These are phyloP conservation scores for Camelina sativa DNA, from an alignment of 345 rosid species.

Conservation along the genomic window DNA sequence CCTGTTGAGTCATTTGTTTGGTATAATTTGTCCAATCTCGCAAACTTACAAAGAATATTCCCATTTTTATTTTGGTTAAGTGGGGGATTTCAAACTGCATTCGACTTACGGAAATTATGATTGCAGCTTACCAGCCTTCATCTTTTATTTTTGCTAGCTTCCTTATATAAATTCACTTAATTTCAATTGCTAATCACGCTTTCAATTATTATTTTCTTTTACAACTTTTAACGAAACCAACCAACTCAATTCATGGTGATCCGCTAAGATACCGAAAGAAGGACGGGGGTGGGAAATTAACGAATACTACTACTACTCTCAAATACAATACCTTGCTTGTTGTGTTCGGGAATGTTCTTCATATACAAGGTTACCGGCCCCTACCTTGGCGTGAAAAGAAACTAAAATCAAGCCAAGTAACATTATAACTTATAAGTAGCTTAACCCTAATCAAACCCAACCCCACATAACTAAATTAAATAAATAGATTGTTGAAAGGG, in stretches of 20 bases:
- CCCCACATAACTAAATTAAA: background rate
- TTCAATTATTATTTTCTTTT: background rate
- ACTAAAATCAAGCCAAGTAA: background rate
- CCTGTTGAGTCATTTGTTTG: background rate
- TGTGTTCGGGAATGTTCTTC: background rate
- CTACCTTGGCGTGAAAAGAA: too few relatives aligned
- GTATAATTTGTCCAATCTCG: background rate
- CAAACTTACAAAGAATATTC: too few relatives aligned
- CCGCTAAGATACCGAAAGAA: background rate
- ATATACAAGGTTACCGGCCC: too few relatives aligned
- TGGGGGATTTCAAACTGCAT: too few relatives aligned
- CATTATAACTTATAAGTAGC: background rate
- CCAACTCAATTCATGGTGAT: background rate
- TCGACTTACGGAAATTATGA: too few relatives aligned
- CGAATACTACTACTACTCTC: background rate
- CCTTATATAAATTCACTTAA: background rate
- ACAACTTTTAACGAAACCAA: slow-evolving; percentile 11
- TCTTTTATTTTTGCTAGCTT: too few relatives aligned
- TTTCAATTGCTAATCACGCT: background rate
- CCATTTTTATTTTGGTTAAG: too few relatives aligned
- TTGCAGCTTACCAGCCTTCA: too few relatives aligned
- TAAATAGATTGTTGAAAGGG: background rate
- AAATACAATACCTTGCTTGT: slow-evolving; percentile 1
- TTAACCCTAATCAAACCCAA: background rate
- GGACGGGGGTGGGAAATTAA: background rate